These are phyloP conservation scores for Leishmania gerbilli DNA, from an alignment of 208 protist genomes.

Conservation along the genomic window DNA sequence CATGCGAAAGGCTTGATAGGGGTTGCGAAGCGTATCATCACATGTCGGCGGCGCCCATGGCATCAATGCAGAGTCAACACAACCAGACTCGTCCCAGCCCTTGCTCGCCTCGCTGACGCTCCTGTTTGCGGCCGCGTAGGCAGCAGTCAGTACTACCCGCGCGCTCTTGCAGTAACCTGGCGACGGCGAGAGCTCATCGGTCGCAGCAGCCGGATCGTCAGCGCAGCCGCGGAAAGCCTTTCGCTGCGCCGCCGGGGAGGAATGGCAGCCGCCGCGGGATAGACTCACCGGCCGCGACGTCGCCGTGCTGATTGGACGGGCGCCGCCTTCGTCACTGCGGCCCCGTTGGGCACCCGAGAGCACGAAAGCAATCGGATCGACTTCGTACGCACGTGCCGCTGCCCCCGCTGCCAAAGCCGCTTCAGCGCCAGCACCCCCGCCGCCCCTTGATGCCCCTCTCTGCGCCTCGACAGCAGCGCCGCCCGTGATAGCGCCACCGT, in stretches of 20 bases:
- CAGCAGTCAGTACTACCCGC: neutral
- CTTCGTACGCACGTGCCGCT: neutral
- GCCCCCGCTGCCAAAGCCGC: neutral
- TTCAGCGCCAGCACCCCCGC: neutral
- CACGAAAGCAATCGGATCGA: constrained; percentile 15
- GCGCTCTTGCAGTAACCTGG: neutral
- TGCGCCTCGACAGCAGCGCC: neutral
- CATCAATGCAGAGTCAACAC: no score
- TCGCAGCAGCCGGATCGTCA: neutral
- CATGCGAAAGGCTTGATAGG: neutral
- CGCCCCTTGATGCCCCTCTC: no score
- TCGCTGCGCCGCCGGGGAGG: neutral
- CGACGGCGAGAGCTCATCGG: neutral
- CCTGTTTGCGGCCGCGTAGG: constrained; percentile 8
- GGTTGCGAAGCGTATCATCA: neutral
- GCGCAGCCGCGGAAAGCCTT: neutral
- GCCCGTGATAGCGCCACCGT: neutral
- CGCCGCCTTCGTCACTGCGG: neutral
- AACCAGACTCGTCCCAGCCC: neutral
- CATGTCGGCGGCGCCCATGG: neutral
- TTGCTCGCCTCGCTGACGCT: constrained; percentile 4
- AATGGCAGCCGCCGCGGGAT: neutral
- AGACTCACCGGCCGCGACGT: neutral
- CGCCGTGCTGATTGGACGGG: neutral
- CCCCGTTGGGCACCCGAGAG: constrained; percentile 5